These are phyloP conservation scores for Spinellus fusiger DNA, from an alignment of 192 early-diverging fungal genomes.

Conservation along the genomic window DNA sequence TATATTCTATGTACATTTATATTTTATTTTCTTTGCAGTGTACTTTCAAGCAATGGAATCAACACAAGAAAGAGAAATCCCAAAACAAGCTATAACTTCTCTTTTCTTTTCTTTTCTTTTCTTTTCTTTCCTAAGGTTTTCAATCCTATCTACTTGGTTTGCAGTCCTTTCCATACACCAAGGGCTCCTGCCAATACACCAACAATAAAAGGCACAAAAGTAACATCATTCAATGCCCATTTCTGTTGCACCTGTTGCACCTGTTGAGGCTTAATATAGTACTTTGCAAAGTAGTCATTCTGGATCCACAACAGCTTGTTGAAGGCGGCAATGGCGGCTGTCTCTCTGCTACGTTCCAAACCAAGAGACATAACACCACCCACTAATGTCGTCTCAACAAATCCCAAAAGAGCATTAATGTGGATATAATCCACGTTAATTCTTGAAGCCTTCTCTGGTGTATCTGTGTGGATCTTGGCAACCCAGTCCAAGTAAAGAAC, in stretches of 20 bases:
- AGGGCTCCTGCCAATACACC: background rate
- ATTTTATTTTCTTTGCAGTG: no score
- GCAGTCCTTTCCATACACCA: background rate
- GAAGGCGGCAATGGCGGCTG: conserved; percentile 58
- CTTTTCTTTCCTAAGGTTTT: no score
- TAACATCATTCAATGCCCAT: no score
- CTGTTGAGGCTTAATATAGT: conserved; percentile 52
- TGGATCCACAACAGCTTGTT: conserved; percentile 82
- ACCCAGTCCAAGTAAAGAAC: conserved; percentile 78
- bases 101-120: no score
- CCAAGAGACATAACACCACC: conserved; percentile 44
- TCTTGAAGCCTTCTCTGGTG: conserved; percentile 60
- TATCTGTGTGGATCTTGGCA: conserved; percentile 72
- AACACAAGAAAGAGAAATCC: no score
- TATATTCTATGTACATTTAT: no score
- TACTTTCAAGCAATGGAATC: no score
- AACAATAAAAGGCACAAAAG: background rate
- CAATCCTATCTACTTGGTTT: background rate
- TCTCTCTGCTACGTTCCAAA: conserved; percentile 48
- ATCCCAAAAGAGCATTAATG: conserved; percentile 69
- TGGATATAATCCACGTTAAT: conserved; percentile 84
- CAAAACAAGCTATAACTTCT: no score
- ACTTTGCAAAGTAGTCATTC: conserved; percentile 75
- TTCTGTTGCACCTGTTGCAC: no score
- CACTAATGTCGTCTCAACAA: conserved; percentile 51